Conservation (phyloP, 345 rosid species). For the Kernera saxatilis region DNA sequence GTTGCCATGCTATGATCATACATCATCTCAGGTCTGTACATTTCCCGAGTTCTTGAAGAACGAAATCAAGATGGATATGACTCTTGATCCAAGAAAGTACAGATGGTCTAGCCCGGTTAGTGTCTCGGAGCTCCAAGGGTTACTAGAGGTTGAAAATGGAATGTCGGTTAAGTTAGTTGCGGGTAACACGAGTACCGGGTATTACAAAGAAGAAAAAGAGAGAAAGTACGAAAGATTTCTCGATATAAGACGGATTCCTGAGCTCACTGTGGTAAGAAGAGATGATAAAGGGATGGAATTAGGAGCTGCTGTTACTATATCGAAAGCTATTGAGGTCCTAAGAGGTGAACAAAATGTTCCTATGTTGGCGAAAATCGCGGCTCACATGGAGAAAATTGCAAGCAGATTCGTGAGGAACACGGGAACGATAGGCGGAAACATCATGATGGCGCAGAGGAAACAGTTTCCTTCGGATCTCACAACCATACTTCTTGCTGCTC, state of each 20-base stretch:
- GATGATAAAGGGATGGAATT: constrained; percentile 54
- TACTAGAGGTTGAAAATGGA: constrained; percentile 34
- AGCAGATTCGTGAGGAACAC: constrained; percentile 54
- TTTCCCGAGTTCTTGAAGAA: constrained; percentile 67
- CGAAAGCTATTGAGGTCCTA: constrained; percentile 62
- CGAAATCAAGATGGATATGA: constrained; percentile 30
- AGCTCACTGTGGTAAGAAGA: constrained; percentile 44
- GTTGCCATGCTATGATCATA: constrained; percentile 44
- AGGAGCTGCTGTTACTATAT: constrained; percentile 77
- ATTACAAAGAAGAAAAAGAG: constrained; percentile 57
- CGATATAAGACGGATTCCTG: constrained; percentile 56
- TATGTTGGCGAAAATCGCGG: constrained; percentile 38
- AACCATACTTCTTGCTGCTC: constrained; percentile 64
- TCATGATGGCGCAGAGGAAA: constrained; percentile 73
- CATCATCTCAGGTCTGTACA: constrained; percentile 25
- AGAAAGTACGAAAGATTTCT: constrained; percentile 42
- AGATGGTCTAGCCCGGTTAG: constrained; percentile 54
- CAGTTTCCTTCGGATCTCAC: constrained; percentile 84
- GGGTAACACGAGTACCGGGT: constrained; percentile 76
- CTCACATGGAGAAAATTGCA: constrained; percentile 78
- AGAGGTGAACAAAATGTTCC: constrained; percentile 25
- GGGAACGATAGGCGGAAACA: constrained; percentile 74
- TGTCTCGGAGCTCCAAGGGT: constrained; percentile 44
- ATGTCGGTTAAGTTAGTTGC: constrained; percentile 48
- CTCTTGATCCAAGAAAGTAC: constrained; percentile 37